Conservation (phyloP, 805 yeast genomes). For the Suhomyces prunicola region DNA sequence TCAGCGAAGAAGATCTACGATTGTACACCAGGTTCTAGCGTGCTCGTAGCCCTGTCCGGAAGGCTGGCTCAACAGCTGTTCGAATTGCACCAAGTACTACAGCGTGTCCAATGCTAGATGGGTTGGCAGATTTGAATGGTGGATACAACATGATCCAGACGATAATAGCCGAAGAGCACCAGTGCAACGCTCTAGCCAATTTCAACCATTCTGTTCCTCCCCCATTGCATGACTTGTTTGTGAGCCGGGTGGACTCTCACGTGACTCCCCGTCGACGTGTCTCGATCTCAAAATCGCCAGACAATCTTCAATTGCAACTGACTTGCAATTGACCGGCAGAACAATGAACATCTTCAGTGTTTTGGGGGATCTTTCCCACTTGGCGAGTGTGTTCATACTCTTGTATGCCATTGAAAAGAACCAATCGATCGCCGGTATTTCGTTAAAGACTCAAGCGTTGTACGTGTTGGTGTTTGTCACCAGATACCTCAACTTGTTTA, state of each 20-base stretch:
- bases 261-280: conserved; percentile 1
- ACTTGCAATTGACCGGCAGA: too few species aligned
- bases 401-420: conserved; percentile 64
- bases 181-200: too few species aligned
- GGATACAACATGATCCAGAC: too few species aligned
- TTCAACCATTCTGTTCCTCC: too few species aligned
- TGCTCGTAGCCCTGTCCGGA: background rate
- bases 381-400: conserved; percentile 73
- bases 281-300: background rate
- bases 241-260: background rate
- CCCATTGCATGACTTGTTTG: conserved; percentile 31
- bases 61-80: too few species aligned
- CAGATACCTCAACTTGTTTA: conserved; percentile 66
- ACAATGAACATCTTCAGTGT: conserved; percentile 42
- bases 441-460: conserved; percentile 81
- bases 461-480: conserved; percentile 71
- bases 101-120: too few species aligned
- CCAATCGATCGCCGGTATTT: conserved; percentile 75
- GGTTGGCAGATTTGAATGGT: too few species aligned
- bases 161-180: too few species aligned
- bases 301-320: background rate
- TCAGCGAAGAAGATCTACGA: background rate
- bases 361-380: conserved; percentile 76
- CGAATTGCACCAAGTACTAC: too few species aligned
- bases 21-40: background rate